Conservation (phyloP, 371 early-diverging fungal species). For the Syncephalastrum racemosum region DNA sequence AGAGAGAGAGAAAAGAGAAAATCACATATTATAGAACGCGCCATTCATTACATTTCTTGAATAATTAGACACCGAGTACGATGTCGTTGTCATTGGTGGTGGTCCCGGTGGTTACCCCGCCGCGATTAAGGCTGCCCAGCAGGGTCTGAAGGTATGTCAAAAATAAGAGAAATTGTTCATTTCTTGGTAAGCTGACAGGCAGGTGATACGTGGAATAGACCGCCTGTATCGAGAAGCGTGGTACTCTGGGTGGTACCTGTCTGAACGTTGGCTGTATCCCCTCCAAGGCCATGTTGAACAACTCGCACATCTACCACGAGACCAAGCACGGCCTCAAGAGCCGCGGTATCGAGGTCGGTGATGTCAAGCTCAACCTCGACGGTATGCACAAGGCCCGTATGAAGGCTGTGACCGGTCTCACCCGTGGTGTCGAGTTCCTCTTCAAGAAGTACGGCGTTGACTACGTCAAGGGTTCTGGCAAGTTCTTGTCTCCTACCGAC, state of each 20-base stretch:
- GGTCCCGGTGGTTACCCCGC: constrained; percentile 99
- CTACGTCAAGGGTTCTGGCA: constrained; percentile 93
- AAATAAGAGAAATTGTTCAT: too few species aligned
- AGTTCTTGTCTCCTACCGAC: constrained; percentile 75
- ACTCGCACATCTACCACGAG: constrained; percentile 95
- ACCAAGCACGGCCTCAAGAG: constrained; percentile 88
- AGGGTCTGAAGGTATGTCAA: constrained; percentile 86
- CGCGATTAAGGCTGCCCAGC: constrained; percentile 98
- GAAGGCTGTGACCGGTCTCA: constrained; percentile 85
- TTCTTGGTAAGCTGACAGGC: too few species aligned
- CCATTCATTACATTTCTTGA: not conserved
- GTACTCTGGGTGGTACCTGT: constrained; percentile 96
- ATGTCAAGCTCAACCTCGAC: constrained; percentile 83
- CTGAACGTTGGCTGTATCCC: constrained; percentile 99
- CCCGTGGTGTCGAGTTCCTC: constrained; percentile 91
- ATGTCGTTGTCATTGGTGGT: constrained; percentile 90
- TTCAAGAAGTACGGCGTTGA: constrained; percentile 97
- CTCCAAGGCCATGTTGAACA: constrained; percentile 97
- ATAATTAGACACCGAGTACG: constrained; percentile 61
- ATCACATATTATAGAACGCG: not conserved
- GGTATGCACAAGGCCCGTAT: constrained; percentile 93
- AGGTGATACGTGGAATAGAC: constrained; percentile 54
- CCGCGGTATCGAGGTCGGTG: constrained; percentile 92
- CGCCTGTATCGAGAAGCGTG: constrained; percentile 97
- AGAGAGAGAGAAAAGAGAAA: not conserved